phyloP scores from a whole-genome alignment of 2,329 filamentous ascomycete genomes.

The Scortechinia acanthostroma region DNA sequence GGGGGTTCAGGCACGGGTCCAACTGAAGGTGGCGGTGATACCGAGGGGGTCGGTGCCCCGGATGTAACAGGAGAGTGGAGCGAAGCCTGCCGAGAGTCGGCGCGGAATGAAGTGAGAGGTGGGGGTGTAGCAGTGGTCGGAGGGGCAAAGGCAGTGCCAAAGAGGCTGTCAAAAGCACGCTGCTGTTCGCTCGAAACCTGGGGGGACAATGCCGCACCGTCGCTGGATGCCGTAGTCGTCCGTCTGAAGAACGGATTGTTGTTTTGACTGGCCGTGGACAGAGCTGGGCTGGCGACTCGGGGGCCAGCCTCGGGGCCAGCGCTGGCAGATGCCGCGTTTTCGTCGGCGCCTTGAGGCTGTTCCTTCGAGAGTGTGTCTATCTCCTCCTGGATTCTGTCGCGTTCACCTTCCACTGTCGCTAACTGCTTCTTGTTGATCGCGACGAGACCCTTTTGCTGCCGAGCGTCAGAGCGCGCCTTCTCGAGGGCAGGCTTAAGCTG shows the following conservation, averaged over 20 bases:
- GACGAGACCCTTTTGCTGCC: constrained; percentile 91
- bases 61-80: constrained; percentile 44
- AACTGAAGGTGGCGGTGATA: constrained; percentile 55
- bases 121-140: constrained; percentile 30
- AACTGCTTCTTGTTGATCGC: constrained; percentile 99
- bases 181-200: constrained; percentile 40
- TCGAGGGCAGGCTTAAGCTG: constrained; percentile 86
- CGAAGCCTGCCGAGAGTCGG: constrained; percentile 56
- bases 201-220: constrained; percentile 39
- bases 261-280: constrained; percentile 67
- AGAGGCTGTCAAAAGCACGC: constrained; percentile 78
- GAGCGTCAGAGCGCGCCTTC: constrained; percentile 82
- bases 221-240: constrained; percentile 46
- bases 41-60: constrained; percentile 41
- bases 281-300: constrained; percentile 62
- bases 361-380: constrained; percentile 33
- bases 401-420: constrained; percentile 78
- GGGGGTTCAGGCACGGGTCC: constrained; percentile 12
- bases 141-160: constrained; percentile 59
- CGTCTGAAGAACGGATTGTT: constrained; percentile 85
- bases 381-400: constrained; percentile 79
- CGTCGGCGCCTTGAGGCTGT: constrained; percentile 38
- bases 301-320: constrained; percentile 40
- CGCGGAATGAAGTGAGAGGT: constrained; percentile 38
- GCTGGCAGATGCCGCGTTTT: constrained; percentile 53